Evolutionary conservation across 1,284 basidiomycete species (phyloP), one percentile per base, ranked within the genome.

Genomic region (Ceratobasidium sp.): DNA sequence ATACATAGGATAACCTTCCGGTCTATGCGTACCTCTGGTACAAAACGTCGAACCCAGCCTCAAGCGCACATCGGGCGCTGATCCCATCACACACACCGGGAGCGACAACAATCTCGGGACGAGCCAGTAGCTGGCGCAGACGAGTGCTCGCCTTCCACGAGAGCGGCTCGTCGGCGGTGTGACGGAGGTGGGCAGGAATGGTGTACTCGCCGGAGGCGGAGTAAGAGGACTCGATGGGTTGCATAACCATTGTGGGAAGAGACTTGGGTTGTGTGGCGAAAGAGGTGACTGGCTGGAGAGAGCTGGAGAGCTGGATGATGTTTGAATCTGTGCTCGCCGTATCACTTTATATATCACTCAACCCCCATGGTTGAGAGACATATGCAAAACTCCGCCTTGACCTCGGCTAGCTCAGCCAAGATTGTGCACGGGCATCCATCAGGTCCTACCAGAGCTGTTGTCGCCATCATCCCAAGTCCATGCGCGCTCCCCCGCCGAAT

Each of bases 91-190:
- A 54, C 7, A 54, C 52, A 71, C 92, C 92, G 6, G 91, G 91
- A 1, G 90, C 90, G 77, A 90, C 81, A 90, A 92, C 87, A 69
- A 92, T 92, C 38, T 90, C 91, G 9, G 90, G 90, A 54, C 90
- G 84, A 9, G 90, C 90, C 32, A 92, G 86, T 87, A 92, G 85
- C 78, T 92, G 91, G 58, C 91, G 87, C 61, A 92, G 85, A 55
- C 90, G 87, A 1, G 90, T 92, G 9, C 89, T 84, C n/a, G 91
- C 85, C 78, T 91, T 89, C 73, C 81, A 80, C 1, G 90, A 92
- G 2, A 91, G 80, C 13, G 89, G 86, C 18, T 58, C 55, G 26
- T 58, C 55, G 11, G 55, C 30, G n/a, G 55, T 18, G 55, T 58
- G 55, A 30, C 55, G 55, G 55, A 58, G 55, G 32, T 58, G 55